phyloP scores from a whole-genome alignment of 805 yeast genomes.

The Lipomyces yamanashiensis region DNA sequence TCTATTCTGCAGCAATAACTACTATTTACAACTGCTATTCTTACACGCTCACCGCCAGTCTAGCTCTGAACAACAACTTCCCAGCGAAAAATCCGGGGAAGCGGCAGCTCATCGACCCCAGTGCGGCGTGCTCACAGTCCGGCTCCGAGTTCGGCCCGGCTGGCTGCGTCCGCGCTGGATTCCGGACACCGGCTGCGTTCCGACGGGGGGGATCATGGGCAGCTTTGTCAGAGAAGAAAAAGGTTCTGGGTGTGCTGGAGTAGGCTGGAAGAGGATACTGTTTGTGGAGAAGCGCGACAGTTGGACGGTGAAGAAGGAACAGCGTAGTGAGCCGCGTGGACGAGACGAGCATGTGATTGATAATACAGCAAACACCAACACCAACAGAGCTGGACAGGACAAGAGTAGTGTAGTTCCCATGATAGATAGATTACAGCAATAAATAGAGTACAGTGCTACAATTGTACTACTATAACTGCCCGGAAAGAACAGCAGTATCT shows the following conservation, averaged over 20 bases:
- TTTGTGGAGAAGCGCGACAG: too few species aligned
- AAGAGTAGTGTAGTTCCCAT: too few species aligned
- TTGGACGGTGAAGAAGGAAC: not conserved
- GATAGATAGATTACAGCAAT: too few species aligned
- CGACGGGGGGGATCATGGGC: too few species aligned
- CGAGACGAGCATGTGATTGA: not conserved
- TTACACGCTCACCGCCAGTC: not conserved
- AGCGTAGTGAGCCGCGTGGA: not conserved
- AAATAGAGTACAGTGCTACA: too few species aligned
- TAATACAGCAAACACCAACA: not conserved
- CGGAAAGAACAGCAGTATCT: too few species aligned
- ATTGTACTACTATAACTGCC: too few species aligned
- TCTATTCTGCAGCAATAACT: not conserved
- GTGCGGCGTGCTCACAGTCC: not conserved
- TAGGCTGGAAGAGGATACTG: too few species aligned
- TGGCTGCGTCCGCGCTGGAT: not conserved
- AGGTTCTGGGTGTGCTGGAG: too few species aligned
- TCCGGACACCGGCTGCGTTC: not conserved
- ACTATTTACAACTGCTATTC: not conserved
- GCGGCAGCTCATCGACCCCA: constrained; percentile 4
- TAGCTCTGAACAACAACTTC: too few species aligned
- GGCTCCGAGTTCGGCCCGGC: not conserved
- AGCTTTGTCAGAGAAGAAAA: too few species aligned
- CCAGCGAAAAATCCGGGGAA: constrained; percentile 7
- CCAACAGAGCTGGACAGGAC: not conserved